phyloP scores from a whole-genome alignment of 2,329 filamentous ascomycete species.

The Calycina herbarum region DNA sequence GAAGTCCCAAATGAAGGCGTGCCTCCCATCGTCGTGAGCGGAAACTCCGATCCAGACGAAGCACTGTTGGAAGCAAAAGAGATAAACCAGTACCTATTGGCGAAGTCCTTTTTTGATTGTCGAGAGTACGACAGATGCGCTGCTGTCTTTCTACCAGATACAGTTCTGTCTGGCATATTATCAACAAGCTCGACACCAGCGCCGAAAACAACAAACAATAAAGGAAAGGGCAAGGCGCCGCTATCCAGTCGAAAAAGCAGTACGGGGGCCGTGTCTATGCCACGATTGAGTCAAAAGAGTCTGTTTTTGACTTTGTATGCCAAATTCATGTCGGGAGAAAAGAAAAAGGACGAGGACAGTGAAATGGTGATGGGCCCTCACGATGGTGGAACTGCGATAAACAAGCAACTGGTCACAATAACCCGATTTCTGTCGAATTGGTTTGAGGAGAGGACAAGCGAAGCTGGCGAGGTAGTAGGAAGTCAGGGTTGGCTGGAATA shows the following conservation, averaged over 20 bases:
- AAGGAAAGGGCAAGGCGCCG: slow-evolving; percentile 62
- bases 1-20: slow-evolving; percentile 49
- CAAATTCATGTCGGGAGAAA: slow-evolving; percentile 90
- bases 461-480: slow-evolving; percentile 58
- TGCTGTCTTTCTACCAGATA: slow-evolving; percentile 80
- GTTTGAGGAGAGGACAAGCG: slow-evolving; percentile 65
- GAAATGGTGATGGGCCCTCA: slow-evolving; percentile 96
- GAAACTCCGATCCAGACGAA: slow-evolving; percentile 69
- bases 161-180: slow-evolving; percentile 68
- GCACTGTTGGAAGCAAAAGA: slow-evolving; percentile 75
- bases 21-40: slow-evolving; percentile 52
- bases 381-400: slow-evolving; percentile 79
- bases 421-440: slow-evolving; percentile 76
- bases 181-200: slow-evolving; percentile 43
- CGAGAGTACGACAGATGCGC: slow-evolving; percentile 93
- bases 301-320: slow-evolving; percentile 91
- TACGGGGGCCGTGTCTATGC: slow-evolving; percentile 41
- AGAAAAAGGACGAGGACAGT: slow-evolving; percentile 91
- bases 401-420: slow-evolving; percentile 79
- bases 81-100: slow-evolving; percentile 79
- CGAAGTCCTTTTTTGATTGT: slow-evolving; percentile 93
- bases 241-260: slow-evolving; percentile 18
- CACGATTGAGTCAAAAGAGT: slow-evolving; percentile 80
- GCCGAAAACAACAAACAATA: slow-evolving; percentile 45
- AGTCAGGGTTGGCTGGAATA: slow-evolving; percentile 95